Base-by-base conservation (phyloP, 2,329 filamentous ascomycete species). In the Magnaporthiopsis rhizophila region DNA sequence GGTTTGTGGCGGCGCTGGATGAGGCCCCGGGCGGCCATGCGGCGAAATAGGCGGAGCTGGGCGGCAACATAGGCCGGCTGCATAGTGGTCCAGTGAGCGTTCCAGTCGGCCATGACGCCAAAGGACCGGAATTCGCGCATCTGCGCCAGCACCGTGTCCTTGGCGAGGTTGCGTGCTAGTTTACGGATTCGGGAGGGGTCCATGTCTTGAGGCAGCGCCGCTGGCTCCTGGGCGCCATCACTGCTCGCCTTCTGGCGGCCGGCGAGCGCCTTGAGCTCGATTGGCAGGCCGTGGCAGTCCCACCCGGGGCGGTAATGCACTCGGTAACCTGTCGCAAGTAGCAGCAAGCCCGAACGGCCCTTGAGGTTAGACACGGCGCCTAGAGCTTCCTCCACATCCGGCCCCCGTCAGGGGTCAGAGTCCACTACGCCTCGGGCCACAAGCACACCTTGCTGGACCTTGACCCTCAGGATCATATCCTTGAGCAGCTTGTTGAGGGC, bases 251-350 rank as follows among this genome's bases (percentile, higher is more conserved):
- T 30, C 21, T 56, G 38, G 26, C 67, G 67, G 74, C 74, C 76
- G 70, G 90, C 89, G 21, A 99, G 83, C 30, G 93, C 95, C 77
- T 98, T 99, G 70, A 98, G 83, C 81, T 99, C 95, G 72, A 99
- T 99, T 0, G 95, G 95, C 61, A 99, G 83, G 0, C 95, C 95
- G 79, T 99, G 95, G 69, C 95, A 99, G 74, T 99, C 96, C 95
- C 95, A 99, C 59, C 95, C 94, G 2, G 95, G 95, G 21, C 92
- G 82, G 72, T 96, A 99, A 56, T 87, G 82, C 45, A 98, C 88
- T 67, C 86, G 83, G 69, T 85, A 88, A 24, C 91, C 45, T 53
- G 45, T 53, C 45, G 6, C 45, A 53, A 53, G 45, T 6, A 53
- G n/a, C 21, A 71, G 77, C 60, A 15, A 53, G 11, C 21, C 28